Conservation (phyloP, 768 basidiomycete genomes). For the Russula ochroleuca region DNA sequence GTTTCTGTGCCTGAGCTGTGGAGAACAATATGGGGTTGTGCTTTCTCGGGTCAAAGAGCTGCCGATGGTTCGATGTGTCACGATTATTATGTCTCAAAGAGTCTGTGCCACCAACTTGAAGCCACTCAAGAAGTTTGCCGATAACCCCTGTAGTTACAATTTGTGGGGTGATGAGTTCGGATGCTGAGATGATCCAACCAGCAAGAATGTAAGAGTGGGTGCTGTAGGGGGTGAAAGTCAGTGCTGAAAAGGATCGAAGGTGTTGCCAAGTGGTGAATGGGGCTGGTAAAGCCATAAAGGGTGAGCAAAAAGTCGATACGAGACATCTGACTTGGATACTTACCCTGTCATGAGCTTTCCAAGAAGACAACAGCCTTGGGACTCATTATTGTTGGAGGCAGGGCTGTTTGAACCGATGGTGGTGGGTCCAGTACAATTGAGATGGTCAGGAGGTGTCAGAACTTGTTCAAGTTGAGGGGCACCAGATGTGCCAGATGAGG, state of each 20-base stretch:
- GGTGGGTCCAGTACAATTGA: constrained; percentile 48
- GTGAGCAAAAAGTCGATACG: constrained; percentile 5
- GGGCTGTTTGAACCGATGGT: too few species aligned
- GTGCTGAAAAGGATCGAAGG: constrained; percentile 17
- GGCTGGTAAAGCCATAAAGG: constrained; percentile 5
- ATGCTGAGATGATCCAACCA: constrained; percentile 15
- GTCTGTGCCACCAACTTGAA: too few species aligned
- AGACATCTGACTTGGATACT: constrained; percentile 20
- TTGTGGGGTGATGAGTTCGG: constrained; percentile 26
- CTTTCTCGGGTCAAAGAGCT: constrained; percentile 84
- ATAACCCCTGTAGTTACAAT: constrained; percentile 24
- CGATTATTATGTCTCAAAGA: constrained; percentile 34
- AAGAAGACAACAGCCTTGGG: too few species aligned
- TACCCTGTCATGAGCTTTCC: too few species aligned
- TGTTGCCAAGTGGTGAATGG: constrained; percentile 20
- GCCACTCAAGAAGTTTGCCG: too few species aligned
- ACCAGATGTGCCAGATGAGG: constrained; percentile 30
- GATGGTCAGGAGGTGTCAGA: constrained; percentile 62
- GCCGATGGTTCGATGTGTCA: constrained; percentile 41
- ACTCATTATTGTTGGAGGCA: too few species aligned
- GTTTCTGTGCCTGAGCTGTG: constrained; percentile 47
- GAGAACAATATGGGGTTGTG: constrained; percentile 89
- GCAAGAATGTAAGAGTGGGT: constrained; percentile 21
- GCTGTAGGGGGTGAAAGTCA: constrained; percentile 18
- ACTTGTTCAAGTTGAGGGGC: constrained; percentile 59